These are phyloP conservation scores for Candida maesae DNA, from an alignment of 805 yeast genomes.

Conservation along the genomic window DNA sequence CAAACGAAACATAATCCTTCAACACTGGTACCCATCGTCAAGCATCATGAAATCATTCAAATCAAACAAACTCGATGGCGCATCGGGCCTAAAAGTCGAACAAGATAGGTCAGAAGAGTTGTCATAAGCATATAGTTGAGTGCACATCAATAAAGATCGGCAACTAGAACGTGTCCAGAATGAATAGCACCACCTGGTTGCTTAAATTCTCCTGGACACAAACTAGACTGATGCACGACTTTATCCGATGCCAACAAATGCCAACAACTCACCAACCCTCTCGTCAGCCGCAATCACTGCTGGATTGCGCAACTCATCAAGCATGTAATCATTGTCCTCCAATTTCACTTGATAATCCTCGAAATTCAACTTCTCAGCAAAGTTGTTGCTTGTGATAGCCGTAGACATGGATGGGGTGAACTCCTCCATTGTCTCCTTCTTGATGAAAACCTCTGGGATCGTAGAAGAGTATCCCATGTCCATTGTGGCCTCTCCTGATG, in stretches of 20 bases:
- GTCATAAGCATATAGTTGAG: no score
- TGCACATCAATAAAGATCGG: no score
- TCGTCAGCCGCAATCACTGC: slow-evolving; percentile 35
- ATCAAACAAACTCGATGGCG: slow-evolving; percentile 31
- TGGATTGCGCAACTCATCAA: slow-evolving; percentile 45
- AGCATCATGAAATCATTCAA: slow-evolving; percentile 30
- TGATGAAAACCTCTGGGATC: slow-evolving; percentile 9
- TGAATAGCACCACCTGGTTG: slow-evolving; percentile 5
- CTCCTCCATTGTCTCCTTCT: slow-evolving; percentile 15
- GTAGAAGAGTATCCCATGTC: no score
- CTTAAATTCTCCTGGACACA: slow-evolving; percentile 6
- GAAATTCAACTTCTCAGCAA: slow-evolving; percentile 14
- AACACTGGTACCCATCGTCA: slow-evolving; percentile 20
- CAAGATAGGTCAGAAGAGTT: background rate
- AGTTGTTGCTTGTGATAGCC: background rate
- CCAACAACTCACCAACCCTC: background rate
- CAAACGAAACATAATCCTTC: slow-evolving; percentile 2
- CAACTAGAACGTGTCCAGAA: slow-evolving; percentile 10
- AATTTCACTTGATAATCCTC: slow-evolving; percentile 22
- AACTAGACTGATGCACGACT: background rate
- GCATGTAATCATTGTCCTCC: slow-evolving; percentile 31
- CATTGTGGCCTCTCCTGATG: no score
- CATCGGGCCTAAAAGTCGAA: slow-evolving; percentile 29
- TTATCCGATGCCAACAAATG: background rate
- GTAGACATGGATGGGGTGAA: slow-evolving; percentile 14